phyloP scores from a whole-genome alignment of 768 basidiomycete genomes.

The Calvatia gigantea region DNA sequence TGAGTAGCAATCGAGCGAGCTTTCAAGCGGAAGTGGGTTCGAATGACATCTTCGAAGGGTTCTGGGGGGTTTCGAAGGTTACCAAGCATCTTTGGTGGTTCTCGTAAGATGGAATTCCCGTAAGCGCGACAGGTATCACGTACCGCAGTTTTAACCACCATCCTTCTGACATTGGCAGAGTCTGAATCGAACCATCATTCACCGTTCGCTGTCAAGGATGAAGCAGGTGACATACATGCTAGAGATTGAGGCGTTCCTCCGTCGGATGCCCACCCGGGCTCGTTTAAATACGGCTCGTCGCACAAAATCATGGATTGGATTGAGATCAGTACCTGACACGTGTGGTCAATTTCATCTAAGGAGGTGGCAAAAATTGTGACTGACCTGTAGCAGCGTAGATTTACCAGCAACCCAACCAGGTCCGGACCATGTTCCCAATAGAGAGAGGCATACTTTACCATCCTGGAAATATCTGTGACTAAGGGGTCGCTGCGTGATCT shows the following conservation, averaged over 20 bases:
- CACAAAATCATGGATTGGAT: slow-evolving; percentile 97
- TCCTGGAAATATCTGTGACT: slow-evolving; percentile 45
- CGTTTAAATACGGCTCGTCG: slow-evolving; percentile 91
- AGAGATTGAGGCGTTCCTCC: slow-evolving; percentile 72
- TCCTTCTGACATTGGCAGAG: slow-evolving; percentile 88
- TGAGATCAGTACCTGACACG: slow-evolving; percentile 79
- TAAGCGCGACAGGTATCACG: slow-evolving; percentile 16
- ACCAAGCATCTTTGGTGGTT: slow-evolving; percentile 65
- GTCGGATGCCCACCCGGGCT: slow-evolving; percentile 81
- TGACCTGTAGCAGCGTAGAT: slow-evolving; percentile 83
- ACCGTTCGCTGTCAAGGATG: not conserved
- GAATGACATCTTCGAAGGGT: slow-evolving; percentile 83
- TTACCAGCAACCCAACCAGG: slow-evolving; percentile 92
- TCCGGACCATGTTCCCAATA: slow-evolving; percentile 90
- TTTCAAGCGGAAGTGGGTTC: slow-evolving; percentile 89
- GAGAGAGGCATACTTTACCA: slow-evolving; percentile 90
- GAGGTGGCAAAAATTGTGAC: slow-evolving; percentile 14
- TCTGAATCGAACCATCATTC: slow-evolving; percentile 38
- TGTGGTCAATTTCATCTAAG: slow-evolving; percentile 33
- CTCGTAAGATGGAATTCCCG: not conserved
- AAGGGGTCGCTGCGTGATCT: not conserved
- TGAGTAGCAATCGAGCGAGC: slow-evolving; percentile 65
- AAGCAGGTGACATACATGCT: slow-evolving; percentile 54
- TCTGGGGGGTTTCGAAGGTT: slow-evolving; percentile 80
- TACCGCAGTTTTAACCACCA: slow-evolving; percentile 89